A percentile compares a stretch with the other conserved stretches of the same genome.
Evolutionary conservation across 768 basidiomycete species (phyloP).

Genomic region (Suillus subluteus): DNA sequence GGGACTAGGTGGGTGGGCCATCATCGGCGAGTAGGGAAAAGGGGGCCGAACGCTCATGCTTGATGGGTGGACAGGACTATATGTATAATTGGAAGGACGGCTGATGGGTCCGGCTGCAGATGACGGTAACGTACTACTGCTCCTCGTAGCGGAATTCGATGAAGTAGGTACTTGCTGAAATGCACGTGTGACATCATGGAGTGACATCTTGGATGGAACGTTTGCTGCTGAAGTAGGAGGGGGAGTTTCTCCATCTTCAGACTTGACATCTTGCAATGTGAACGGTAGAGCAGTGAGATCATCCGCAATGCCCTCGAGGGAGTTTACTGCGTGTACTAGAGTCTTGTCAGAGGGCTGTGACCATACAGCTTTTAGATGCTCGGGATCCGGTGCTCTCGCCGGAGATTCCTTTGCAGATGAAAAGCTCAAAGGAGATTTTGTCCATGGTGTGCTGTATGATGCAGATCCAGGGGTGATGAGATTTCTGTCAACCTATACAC

Average conservation of each 20-base stretch:
- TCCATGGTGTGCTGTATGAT: conserved; percentile 50
- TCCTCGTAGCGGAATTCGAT: conserved; percentile 48
- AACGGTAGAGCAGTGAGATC: conserved; percentile 81
- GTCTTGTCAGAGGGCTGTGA: conserved; percentile 76
- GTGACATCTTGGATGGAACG: conserved; percentile 71
- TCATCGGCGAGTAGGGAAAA: conserved; percentile 67
- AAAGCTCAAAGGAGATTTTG: conserved; percentile 53
- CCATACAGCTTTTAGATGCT: conserved; percentile 85
- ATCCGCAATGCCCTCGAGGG: conserved; percentile 81
- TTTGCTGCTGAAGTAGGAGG: conserved; percentile 58
- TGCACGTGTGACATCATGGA: conserved; percentile 82
- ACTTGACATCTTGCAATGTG: conserved; percentile 83
- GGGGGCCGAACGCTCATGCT: conserved; percentile 53
- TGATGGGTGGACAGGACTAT: conserved; percentile 46
- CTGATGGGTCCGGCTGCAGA: conserved; percentile 37
- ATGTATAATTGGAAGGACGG: conserved; percentile 32
- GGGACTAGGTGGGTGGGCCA: conserved; percentile 72
- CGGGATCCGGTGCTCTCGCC: conserved; percentile 74
- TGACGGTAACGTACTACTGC: conserved; percentile 53
- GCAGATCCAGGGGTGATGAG: conserved; percentile 50
- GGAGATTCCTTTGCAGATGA: conserved; percentile 65
- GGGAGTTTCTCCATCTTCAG: conserved; percentile 82
- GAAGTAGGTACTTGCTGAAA: conserved; percentile 85
- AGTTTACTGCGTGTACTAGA: conserved; percentile 71
- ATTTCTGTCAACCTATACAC: conserved; percentile 44